Evolutionary conservation across 2,329 filamentous ascomycete genomes (phyloP).

Genomic region (Pyrenophora tritici-repentis): DNA sequence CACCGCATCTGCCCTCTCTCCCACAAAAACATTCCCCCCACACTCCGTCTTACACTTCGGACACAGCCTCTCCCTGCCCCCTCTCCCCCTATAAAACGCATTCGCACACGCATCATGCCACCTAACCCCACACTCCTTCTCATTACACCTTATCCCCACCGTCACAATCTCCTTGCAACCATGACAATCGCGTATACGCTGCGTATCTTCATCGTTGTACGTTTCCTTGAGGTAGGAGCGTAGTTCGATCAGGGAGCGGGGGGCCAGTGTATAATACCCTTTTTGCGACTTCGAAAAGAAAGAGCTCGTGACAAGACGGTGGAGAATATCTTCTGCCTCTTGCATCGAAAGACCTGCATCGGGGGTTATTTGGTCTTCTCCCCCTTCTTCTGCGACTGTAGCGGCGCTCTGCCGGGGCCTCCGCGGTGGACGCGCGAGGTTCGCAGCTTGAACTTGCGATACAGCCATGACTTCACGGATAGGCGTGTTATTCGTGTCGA

Average conservation of each 20-base stretch:
- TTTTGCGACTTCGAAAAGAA: conserved; percentile 79
- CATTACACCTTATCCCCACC: conserved; percentile 50
- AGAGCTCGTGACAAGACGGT: conserved; percentile 72
- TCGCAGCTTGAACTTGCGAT: conserved; percentile 76
- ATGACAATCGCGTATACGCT: conserved; percentile 80
- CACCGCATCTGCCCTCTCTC: conserved; percentile 36
- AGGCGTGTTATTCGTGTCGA: conserved; percentile 81
- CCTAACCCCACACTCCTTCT: conserved; percentile 35
- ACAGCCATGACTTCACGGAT: conserved; percentile 84
- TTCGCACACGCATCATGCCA: conserved; percentile 45
- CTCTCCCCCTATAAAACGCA: conserved; percentile 33
- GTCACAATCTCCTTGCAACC: conserved; percentile 92
- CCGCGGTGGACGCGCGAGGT: conserved; percentile 60
- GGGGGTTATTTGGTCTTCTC: conserved; percentile 47
- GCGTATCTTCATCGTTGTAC: conserved; percentile 74
- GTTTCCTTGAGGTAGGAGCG: conserved; percentile 81
- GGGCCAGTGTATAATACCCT: conserved; percentile 76
- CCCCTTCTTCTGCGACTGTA: conserved; percentile 43
- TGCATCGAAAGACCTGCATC: conserved; percentile 67
- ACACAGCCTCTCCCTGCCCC: conserved; percentile 29
- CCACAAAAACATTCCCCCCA: conserved; percentile 58
- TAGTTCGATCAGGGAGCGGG: conserved; percentile 83
- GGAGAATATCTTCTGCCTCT: conserved; percentile 76
- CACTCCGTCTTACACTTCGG: conserved; percentile 41
- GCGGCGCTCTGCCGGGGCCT: conserved; percentile 35